A percentile compares a stretch with the other conserved stretches of the same genome.
Conservation (phyloP, 139 green algal genomes). For the Medakamo hakoo region DNA sequence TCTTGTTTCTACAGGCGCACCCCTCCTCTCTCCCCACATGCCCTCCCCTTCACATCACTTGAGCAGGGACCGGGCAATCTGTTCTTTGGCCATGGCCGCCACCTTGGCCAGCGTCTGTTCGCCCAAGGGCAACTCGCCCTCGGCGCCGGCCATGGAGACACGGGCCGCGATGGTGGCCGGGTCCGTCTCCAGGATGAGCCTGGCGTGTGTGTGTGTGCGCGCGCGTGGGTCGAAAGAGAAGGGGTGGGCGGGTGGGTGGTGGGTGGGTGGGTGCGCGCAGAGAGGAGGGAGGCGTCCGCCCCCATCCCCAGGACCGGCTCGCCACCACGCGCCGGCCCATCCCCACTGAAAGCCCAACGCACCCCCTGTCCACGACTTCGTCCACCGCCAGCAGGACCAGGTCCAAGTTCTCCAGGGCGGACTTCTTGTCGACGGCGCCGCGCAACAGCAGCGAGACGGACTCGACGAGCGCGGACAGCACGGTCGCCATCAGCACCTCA, state of each 20-base stretch:
- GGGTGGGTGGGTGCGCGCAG: no score
- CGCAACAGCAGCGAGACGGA: slow-evolving; percentile 60
- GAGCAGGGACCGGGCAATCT: slow-evolving; percentile 67
- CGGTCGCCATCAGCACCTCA: slow-evolving; percentile 79
- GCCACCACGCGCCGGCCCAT: background rate
- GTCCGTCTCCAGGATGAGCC: slow-evolving; percentile 93
- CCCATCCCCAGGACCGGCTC: background rate
- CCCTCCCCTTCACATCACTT: slow-evolving; percentile 22
- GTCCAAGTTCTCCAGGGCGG: slow-evolving; percentile 96
- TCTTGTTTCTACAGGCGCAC: no score
- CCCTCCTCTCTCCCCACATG: no score
- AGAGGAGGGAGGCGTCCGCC: background rate
- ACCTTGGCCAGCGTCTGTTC: slow-evolving; percentile 80
- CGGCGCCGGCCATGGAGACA: slow-evolving; percentile 81
- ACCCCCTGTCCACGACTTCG: slow-evolving; percentile 90
- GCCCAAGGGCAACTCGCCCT: slow-evolving; percentile 55
- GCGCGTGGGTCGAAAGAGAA: background rate
- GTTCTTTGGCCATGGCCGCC: slow-evolving; percentile 74
- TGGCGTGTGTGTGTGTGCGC: no score
- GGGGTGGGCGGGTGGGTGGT: no score
- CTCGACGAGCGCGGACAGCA: slow-evolving; percentile 81
- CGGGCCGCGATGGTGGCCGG: slow-evolving; percentile 65
- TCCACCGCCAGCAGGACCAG: slow-evolving; percentile 91
- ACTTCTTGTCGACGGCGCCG: slow-evolving; percentile 95
- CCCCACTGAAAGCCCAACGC: background rate